These are phyloP conservation scores for Wallacemonas rigidus DNA, from an alignment of 208 protist species.

Conservation along the genomic window DNA sequence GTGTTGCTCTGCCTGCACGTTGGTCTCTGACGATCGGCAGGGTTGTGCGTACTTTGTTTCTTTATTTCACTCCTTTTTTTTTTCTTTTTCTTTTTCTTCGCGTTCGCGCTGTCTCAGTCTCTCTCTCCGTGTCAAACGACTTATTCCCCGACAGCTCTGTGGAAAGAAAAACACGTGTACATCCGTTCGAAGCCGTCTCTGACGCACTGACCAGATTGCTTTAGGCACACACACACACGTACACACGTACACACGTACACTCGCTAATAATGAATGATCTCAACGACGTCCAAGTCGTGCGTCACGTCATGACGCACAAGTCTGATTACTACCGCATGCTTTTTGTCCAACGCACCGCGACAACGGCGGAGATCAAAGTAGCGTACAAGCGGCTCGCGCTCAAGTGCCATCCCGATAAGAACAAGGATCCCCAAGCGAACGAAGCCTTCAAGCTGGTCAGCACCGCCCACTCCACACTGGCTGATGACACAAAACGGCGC, in stretches of 20 bases:
- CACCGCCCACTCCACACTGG: conserved; percentile 68
- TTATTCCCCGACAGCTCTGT: no score
- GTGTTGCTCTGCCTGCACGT: no score
- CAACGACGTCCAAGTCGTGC: conserved; percentile 66
- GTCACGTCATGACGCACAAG: conserved; percentile 75
- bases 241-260: neutral
- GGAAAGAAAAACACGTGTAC: neutral
- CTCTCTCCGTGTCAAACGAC: neutral
- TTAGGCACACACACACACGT: conserved; percentile 1
- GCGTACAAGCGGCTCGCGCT: conserved; percentile 91
- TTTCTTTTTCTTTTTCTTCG: conserved; percentile 19
- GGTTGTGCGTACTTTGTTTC: neutral
- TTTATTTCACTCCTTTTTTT: conserved; percentile 16
- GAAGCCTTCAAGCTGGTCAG: conserved; percentile 92
- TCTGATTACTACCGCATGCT: conserved; percentile 85
- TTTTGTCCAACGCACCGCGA: conserved; percentile 58
- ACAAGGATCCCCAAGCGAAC: conserved; percentile 67
- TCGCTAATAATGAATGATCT: conserved; percentile 53
- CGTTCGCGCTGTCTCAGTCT: no score
- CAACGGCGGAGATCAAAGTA: conserved; percentile 67
- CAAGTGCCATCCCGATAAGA: conserved; percentile 92
- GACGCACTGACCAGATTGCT: no score
- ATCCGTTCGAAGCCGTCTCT: no score
- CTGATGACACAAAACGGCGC: conserved; percentile 73
- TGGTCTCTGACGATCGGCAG: no score